Evolutionary conservation across 2,329 filamentous ascomycete genomes (phyloP).

Genomic region (Pseudogymnoascus sp.): DNA sequence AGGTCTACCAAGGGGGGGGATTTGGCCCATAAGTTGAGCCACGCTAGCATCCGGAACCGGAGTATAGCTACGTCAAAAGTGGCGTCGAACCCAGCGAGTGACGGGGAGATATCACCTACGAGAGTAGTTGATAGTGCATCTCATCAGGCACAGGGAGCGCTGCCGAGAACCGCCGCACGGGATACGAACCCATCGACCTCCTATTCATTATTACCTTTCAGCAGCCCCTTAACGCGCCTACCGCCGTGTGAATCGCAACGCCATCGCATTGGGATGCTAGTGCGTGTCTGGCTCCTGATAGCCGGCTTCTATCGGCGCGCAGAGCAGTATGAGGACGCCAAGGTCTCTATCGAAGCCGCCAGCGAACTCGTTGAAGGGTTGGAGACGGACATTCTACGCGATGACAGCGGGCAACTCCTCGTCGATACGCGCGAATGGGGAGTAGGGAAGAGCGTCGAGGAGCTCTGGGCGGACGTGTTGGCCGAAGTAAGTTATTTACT

Average conservation of each 20-base stretch:
- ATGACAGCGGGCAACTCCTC: constrained; percentile 52
- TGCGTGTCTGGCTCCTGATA: constrained; percentile 84
- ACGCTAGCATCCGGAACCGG: constrained; percentile 41
- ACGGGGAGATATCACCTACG: not conserved
- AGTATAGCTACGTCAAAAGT: constrained; percentile 35
- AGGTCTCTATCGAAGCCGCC: constrained; percentile 73
- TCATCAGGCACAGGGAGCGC: not conserved
- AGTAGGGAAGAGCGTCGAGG: constrained; percentile 69
- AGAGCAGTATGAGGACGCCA: constrained; percentile 68
- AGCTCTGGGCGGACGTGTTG: constrained; percentile 75
- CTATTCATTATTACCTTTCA: not conserved
- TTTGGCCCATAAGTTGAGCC: constrained; percentile 32
- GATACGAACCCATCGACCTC: not conserved
- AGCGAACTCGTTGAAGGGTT: constrained; percentile 63
- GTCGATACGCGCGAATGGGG: constrained; percentile 66
- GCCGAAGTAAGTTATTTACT: constrained; percentile 54
- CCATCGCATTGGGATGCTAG: constrained; percentile 46
- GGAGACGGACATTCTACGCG: constrained; percentile 55
- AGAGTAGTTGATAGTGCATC: not conserved
- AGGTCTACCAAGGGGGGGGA: constrained; percentile 31
- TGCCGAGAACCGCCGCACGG: not conserved
- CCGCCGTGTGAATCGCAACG: constrained; percentile 44
- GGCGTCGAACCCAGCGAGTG: constrained; percentile 1
- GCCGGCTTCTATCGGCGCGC: constrained; percentile 80
- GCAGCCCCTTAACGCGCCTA: constrained; percentile 33